These are phyloP conservation scores for Pseudogymnoascus sp. DNA, from an alignment of 2,329 filamentous ascomycete species.

Conservation along the genomic window DNA sequence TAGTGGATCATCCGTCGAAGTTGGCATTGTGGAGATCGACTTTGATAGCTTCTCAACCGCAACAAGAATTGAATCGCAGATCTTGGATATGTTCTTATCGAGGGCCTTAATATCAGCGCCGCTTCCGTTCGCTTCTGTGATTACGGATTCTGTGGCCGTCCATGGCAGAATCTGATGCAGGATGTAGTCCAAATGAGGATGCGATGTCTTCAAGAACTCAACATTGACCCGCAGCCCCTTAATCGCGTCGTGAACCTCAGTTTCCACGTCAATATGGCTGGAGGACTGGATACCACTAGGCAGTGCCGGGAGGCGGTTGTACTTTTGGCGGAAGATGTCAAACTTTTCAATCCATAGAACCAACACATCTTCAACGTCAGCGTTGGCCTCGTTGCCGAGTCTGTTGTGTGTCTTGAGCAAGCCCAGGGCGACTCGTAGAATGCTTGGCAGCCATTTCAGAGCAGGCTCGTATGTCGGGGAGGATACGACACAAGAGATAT, in stretches of 20 bases:
- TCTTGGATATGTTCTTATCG: slow-evolving; percentile 49
- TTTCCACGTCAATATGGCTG: slow-evolving; percentile 23
- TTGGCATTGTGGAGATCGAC: slow-evolving; percentile 45
- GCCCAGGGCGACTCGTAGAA: slow-evolving; percentile 55
- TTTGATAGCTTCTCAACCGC: slow-evolving; percentile 66
- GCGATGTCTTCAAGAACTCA: slow-evolving; percentile 25
- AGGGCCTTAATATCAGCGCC: slow-evolving; percentile 35
- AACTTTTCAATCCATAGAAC: slow-evolving; percentile 43
- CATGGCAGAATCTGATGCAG: slow-evolving; percentile 61
- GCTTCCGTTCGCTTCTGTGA: slow-evolving; percentile 13
- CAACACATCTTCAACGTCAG: slow-evolving; percentile 37
- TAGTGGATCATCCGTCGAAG: slow-evolving; percentile 50
- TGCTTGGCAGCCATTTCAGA: slow-evolving; percentile 55
- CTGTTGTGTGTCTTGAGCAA: slow-evolving; percentile 60
- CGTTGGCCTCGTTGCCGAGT: slow-evolving; percentile 41
- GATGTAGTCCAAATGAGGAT: slow-evolving; percentile 56
- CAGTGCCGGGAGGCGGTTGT: slow-evolving; percentile 39
- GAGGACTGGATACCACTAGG: slow-evolving; percentile 44
- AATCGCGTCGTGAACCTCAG: slow-evolving; percentile 15
- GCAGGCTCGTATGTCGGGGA: background rate
- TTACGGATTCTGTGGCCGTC: slow-evolving; percentile 35
- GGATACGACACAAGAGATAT: slow-evolving; percentile 13
- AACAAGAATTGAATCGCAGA: slow-evolving; percentile 71
- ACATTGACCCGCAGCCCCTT: slow-evolving; percentile 21
- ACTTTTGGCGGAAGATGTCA: slow-evolving; percentile 35